phyloP scores from a whole-genome alignment of 768 basidiomycete genomes.

The Lactifluus subvellereus region DNA sequence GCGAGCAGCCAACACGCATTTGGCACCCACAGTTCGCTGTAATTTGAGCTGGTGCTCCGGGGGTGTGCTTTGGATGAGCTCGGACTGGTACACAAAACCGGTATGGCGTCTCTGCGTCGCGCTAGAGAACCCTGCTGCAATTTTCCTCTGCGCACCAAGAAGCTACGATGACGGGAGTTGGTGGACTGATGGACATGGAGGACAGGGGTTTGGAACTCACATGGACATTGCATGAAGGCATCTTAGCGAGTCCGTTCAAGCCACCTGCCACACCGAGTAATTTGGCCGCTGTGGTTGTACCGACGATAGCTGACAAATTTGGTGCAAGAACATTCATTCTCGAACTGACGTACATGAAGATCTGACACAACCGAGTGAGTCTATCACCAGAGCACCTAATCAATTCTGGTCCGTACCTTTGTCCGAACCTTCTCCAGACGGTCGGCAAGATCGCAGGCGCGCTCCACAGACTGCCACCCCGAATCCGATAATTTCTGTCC shows the following conservation, averaged over 20 bases:
- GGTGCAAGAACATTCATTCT: constrained; percentile 98
- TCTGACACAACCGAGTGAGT: constrained; percentile 44
- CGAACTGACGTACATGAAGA: constrained; percentile 98
- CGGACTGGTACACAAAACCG: constrained; percentile 94
- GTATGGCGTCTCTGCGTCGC: constrained; percentile 86
- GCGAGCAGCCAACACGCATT: constrained; percentile 81
- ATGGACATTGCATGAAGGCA: constrained; percentile 94
- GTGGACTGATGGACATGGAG: not conserved
- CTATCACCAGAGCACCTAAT: not conserved
- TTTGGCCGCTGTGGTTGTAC: constrained; percentile 98
- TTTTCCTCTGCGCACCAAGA: constrained; percentile 89
- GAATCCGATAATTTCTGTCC: constrained; percentile 64
- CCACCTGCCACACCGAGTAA: constrained; percentile 96
- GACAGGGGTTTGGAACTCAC: constrained; percentile 41
- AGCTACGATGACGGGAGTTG: constrained; percentile 44
- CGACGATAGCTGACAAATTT: constrained; percentile 97
- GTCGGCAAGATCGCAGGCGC: constrained; percentile 86
- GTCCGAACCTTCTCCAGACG: constrained; percentile 84
- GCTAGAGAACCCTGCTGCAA: constrained; percentile 88
- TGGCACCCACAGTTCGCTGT: constrained; percentile 91
- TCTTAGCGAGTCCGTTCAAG: constrained; percentile 81
- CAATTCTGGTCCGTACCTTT: constrained; percentile 45
- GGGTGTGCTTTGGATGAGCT: constrained; percentile 78
- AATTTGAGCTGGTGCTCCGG: constrained; percentile 87
- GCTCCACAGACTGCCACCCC: constrained; percentile 76